Evolutionary conservation across 1,139 yeast genomes (phyloP).

Genomic region (Scheffersomyces insectosa): DNA sequence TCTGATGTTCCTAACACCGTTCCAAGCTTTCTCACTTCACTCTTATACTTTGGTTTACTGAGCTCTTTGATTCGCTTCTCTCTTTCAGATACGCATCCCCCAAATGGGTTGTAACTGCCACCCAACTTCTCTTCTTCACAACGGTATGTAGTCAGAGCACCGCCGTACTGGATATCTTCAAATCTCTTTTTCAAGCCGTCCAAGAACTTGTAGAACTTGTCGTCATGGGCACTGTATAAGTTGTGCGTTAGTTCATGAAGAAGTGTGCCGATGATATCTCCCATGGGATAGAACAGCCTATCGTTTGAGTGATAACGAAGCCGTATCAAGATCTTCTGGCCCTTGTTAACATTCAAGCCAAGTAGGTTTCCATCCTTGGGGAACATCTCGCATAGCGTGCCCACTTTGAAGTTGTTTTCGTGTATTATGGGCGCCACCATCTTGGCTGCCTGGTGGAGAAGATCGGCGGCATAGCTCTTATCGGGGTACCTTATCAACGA

Average conservation of each 20-base stretch:
- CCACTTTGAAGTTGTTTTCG: constrained; percentile 64
- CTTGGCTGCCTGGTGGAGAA: constrained; percentile 62
- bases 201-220: constrained; percentile 61
- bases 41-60: constrained; percentile 36
- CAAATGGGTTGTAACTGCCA: constrained; percentile 12
- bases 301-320: constrained; percentile 62
- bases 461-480: constrained; percentile 55
- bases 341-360: constrained; percentile 87
- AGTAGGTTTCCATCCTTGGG: constrained; percentile 69
- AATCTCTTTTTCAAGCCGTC: constrained; percentile 63
- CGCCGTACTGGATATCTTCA: constrained; percentile 51
- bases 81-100: constrained; percentile 27
- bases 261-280: constrained; percentile 76
- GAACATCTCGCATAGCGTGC: constrained; percentile 74
- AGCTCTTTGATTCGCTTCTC: constrained; percentile 42
- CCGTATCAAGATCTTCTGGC: constrained; percentile 71
- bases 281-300: constrained; percentile 60
- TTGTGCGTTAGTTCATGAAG: constrained; percentile 90
- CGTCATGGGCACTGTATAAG: constrained; percentile 77
- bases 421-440: constrained; percentile 76
- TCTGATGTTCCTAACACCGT: constrained; percentile 7
- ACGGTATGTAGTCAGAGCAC: constrained; percentile 42
- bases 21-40: constrained; percentile 42
- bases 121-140: constrained; percentile 63
- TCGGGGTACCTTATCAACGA: constrained; percentile 55